These are phyloP conservation scores for Jaltomata sinuosa DNA, from an alignment of 257 asterid genomes.

Conservation along the genomic window DNA sequence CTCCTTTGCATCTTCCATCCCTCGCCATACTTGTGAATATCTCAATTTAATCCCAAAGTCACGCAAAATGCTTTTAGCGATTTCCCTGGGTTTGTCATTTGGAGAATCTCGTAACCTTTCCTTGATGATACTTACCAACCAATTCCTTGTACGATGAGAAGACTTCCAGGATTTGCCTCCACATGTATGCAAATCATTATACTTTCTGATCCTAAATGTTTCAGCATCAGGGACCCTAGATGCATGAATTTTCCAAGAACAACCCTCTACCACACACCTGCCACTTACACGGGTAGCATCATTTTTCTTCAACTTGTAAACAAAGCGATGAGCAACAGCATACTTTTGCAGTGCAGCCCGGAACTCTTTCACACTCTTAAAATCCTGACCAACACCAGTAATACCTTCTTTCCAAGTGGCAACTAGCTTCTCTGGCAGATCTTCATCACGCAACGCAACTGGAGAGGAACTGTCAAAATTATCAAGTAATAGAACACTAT, in stretches of 20 bases:
- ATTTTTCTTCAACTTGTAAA: conserved; percentile 61
- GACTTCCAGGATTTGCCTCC: conserved; percentile 81
- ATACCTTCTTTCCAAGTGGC: conserved; percentile 74
- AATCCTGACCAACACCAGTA: conserved; percentile 76
- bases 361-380: conserved; percentile 68
- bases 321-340: conserved; percentile 77
- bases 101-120: conserved; percentile 70
- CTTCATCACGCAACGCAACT: conserved; percentile 36
- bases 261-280: conserved; percentile 63
- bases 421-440: conserved; percentile 65
- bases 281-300: conserved; percentile 76
- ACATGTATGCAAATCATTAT: conserved; percentile 59
- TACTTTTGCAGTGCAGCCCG: conserved; percentile 74
- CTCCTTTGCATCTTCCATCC: conserved; percentile 72
- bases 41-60: conserved; percentile 69
- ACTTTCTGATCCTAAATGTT: conserved; percentile 62
- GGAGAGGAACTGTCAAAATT: conserved; percentile 28
- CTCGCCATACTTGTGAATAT: conserved; percentile 67
- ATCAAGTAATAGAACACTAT: conserved; percentile 26
- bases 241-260: conserved; percentile 88
- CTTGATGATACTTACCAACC: conserved; percentile 76
- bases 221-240: conserved; percentile 63
- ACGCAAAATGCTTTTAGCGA: conserved; percentile 63
- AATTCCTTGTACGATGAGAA: conserved; percentile 67
- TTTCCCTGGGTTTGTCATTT: conserved; percentile 68